A percentile compares a stretch with the other conserved stretches of the same genome.
phyloP scores from a whole-genome alignment of 805 yeast genomes.

The Lipomyces japonicus region DNA sequence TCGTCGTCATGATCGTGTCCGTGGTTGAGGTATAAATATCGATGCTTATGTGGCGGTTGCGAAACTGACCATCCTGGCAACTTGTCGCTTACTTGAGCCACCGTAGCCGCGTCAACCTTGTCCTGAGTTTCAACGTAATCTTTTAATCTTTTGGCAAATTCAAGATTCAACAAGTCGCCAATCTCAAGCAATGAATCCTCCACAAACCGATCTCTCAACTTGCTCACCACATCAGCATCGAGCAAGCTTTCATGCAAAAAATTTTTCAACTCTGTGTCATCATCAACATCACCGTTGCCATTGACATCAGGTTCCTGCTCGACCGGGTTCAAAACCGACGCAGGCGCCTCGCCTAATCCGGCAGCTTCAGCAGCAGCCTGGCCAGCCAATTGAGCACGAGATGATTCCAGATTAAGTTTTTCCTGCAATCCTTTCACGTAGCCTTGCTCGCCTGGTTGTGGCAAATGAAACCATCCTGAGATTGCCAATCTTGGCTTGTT shows the following conservation, averaged over 20 bases:
- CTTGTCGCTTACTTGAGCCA: conserved; percentile 43
- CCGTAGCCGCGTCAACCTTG: conserved; percentile 8
- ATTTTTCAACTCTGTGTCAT: conserved; percentile 44
- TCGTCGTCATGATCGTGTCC: conserved; percentile 44
- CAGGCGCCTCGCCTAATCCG: conserved; percentile 18
- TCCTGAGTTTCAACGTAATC: conserved; percentile 54
- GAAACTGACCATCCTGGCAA: conserved; percentile 82
- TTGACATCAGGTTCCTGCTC: not conserved
- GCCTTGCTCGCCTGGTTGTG: conserved; percentile 89
- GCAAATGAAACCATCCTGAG: conserved; percentile 99
- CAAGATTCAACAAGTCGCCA: conserved; percentile 55
- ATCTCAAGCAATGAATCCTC: conserved; percentile 71
- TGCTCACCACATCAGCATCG: conserved; percentile 38
- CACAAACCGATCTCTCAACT: conserved; percentile 51
- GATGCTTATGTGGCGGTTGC: conserved; percentile 88
- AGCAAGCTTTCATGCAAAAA: conserved; percentile 58
- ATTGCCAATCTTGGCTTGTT: conserved; percentile 88
- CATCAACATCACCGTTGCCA: conserved; percentile 11
- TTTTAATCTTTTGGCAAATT: conserved; percentile 48
- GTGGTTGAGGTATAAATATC: conserved; percentile 71
- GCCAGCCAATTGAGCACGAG: conserved; percentile 48
- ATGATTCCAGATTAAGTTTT: conserved; percentile 13
- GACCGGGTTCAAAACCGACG: conserved; percentile 49
- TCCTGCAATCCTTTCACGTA: conserved; percentile 79
- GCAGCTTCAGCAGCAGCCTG: conserved; percentile 68